Evolutionary conservation across 2,329 filamentous ascomycete genomes (phyloP).

Genomic region (Lasiodiplodia citricola): DNA sequence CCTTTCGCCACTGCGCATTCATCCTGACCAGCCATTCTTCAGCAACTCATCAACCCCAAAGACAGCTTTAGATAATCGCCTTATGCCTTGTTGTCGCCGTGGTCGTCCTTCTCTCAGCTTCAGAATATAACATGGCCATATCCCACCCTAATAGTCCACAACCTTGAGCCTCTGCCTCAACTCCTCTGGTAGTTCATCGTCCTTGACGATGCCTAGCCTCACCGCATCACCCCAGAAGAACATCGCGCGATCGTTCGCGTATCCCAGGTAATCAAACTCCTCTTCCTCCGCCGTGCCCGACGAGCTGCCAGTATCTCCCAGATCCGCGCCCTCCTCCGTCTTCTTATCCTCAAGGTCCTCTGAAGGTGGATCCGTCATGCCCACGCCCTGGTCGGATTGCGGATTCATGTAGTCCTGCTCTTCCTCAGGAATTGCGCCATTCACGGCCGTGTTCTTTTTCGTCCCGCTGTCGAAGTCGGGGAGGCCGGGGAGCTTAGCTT

Average conservation of each 20-base stretch:
- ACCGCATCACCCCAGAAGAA: constrained; percentile 96
- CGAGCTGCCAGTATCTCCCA: constrained; percentile 40
- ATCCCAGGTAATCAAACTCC: constrained; percentile 91
- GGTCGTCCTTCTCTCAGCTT: not conserved
- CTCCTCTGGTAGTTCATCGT: constrained; percentile 76
- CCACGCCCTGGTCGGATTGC: not conserved
- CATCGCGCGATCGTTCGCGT: constrained; percentile 86
- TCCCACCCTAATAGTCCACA: constrained; percentile 53
- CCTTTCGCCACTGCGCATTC: not conserved
- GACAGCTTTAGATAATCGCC: not conserved
- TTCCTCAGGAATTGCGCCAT: constrained; percentile 31
- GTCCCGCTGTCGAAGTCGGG: constrained; percentile 53
- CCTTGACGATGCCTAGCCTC: constrained; percentile 72
- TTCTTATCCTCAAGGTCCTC: constrained; percentile 34
- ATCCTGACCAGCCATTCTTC: not conserved
- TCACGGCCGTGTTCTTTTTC: constrained; percentile 24
- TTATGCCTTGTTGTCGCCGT: not conserved
- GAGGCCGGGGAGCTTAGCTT: constrained; percentile 83
- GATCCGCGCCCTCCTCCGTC: constrained; percentile 35
- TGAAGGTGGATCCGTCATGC: constrained; percentile 28
- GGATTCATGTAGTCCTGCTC: constrained; percentile 26
- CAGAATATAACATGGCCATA: too few species aligned
- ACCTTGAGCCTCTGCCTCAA: constrained; percentile 70
- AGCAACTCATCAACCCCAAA: not conserved
- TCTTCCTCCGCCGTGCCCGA: constrained; percentile 52